Evolutionary conservation across 768 basidiomycete genomes (phyloP).

Genomic region (Hygrophoropsis aurantiaca): DNA sequence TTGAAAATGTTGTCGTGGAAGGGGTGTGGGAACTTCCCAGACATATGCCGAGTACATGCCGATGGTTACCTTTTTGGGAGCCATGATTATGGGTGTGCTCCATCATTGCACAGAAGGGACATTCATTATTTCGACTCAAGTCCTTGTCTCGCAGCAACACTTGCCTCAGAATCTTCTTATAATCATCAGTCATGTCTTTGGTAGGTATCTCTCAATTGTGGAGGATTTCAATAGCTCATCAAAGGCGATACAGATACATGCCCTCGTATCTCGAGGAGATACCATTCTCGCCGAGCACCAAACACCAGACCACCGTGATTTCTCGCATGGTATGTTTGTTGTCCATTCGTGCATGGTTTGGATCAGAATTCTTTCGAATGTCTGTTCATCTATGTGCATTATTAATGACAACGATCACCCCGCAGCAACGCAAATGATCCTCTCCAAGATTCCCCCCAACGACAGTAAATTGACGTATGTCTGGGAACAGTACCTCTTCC

Average conservation of each 20-base stretch:
- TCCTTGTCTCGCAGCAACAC: background rate
- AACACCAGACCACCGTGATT: conserved; percentile 70
- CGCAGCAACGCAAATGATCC: conserved; percentile 80
- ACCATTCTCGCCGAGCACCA: conserved; percentile 88
- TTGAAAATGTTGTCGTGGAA: conserved; percentile 22
- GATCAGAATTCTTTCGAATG: too few species aligned
- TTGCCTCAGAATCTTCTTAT: background rate
- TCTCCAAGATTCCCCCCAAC: conserved; percentile 94
- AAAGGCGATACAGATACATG: conserved; percentile 68
- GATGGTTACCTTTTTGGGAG: background rate
- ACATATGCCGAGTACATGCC: background rate
- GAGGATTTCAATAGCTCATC: background rate
- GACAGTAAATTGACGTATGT: conserved; percentile 82
- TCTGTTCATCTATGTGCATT: background rate
- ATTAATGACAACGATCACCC: conserved; percentile 2
- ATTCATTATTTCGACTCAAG: too few species aligned
- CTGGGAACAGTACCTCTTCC: conserved; percentile 92
- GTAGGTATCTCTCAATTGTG: conserved; percentile 16
- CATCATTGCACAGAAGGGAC: too few species aligned
- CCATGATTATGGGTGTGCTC: background rate
- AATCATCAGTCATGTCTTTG: conserved; percentile 22
- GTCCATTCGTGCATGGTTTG: conserved; percentile 1
- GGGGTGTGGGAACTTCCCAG: conserved; percentile 19
- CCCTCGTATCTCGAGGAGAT: conserved; percentile 75
- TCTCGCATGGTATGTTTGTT: conserved; percentile 72